Evolutionary conservation across 2,329 filamentous ascomycete genomes (phyloP).

Genomic region (Lasiodiplodia gonubiensis): DNA sequence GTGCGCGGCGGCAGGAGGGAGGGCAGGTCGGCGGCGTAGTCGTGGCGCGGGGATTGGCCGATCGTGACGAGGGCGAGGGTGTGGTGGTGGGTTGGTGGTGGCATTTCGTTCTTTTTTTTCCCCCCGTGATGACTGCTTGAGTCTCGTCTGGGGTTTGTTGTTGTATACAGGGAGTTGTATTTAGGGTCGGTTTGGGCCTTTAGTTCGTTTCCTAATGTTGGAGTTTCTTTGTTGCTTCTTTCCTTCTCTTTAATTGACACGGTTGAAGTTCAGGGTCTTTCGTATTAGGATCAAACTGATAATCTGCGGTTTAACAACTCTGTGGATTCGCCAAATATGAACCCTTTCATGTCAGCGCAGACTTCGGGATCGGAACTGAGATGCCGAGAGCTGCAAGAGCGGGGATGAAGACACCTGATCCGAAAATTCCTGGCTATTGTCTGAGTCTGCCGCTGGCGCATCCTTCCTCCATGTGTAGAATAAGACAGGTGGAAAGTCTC

Average conservation of each 20-base stretch:
- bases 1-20: not conserved
- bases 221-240: too few species aligned
- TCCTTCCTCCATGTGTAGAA: not conserved
- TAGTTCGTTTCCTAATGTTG: too few species aligned
- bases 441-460: not conserved
- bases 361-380: not conserved
- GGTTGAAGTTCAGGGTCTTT: too few species aligned
- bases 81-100: not conserved
- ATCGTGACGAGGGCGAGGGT: slow-evolving; percentile 13
- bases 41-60: slow-evolving; percentile 24
- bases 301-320: not conserved
- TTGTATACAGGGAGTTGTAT: not conserved
- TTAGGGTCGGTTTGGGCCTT: not conserved
- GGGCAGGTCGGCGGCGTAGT: slow-evolving; percentile 17
- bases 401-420: not conserved
- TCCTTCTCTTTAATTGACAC: not conserved
- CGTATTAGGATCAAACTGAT: not conserved
- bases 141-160: not conserved
- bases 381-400: not conserved
- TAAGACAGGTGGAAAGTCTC: not conserved
- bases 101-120: not conserved
- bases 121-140: too few species aligned
- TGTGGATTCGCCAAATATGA: not conserved
- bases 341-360: not conserved
- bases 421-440: not conserved